Evolutionary conservation across 1,284 basidiomycete genomes (phyloP).

Genomic region (Melampsora americana): DNA sequence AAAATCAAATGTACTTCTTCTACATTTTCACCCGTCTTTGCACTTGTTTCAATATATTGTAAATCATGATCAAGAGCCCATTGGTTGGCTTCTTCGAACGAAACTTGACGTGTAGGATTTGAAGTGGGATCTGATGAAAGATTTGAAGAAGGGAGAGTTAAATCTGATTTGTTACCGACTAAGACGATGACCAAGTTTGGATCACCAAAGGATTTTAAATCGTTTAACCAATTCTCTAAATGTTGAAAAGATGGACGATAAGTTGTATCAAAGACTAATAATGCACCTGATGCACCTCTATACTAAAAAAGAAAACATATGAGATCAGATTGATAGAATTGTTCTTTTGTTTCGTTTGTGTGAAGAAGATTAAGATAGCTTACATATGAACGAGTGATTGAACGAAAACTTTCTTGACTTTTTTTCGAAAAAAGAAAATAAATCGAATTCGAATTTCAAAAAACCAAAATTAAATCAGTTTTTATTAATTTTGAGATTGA

Average conservation of each 20-base stretch:
- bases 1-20: conserved; percentile 34
- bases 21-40: conserved; percentile 38
- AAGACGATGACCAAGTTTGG: conserved; percentile 20
- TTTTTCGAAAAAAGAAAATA: background rate
- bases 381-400: conserved; percentile 44
- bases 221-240: conserved; percentile 33
- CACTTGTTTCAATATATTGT: conserved; percentile 41
- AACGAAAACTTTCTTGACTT: conserved; percentile 43
- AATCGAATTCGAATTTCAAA: background rate
- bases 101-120: conserved; percentile 12
- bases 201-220: conserved; percentile 40
- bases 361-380: background rate
- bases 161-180: conserved; percentile 38
- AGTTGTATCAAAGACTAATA: conserved; percentile 41
- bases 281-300: conserved; percentile 38
- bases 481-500: background rate
- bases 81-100: conserved; percentile 11
- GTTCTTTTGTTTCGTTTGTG: too few relatives aligned
- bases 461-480: background rate
- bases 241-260: conserved; percentile 30
- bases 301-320: conserved; percentile 20
- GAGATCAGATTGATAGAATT: background rate
- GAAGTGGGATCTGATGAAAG: background rate
- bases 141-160: too few relatives aligned
- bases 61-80: conserved; percentile 38